Evolutionary conservation across 352 stramenopile species (phyloP).

Genomic region (Phytophthora brassicae): DNA sequence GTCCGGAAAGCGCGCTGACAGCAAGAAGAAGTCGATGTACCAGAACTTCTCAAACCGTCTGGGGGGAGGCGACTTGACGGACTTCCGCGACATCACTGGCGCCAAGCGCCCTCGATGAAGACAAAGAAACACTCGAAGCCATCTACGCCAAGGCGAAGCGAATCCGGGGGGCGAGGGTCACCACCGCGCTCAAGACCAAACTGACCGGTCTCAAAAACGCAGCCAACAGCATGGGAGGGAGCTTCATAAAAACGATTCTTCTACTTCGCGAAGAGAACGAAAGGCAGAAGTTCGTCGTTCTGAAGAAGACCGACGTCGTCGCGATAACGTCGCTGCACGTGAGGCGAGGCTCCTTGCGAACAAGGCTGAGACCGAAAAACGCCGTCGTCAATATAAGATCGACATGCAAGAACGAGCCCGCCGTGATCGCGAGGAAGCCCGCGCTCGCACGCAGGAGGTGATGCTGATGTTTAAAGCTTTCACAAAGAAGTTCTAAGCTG

Average conservation of each 20-base stretch:
- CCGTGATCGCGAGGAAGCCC: neutral
- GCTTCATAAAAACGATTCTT: constrained; percentile 1
- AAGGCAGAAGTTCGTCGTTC: neutral
- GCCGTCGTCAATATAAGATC: neutral
- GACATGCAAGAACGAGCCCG: neutral
- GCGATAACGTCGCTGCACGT: neutral
- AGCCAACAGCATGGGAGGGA: neutral
- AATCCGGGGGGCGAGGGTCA: neutral
- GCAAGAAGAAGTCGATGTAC: neutral
- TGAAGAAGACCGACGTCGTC: neutral
- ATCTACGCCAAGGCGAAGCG: constrained; percentile 5
- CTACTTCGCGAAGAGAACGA: constrained; percentile 6
- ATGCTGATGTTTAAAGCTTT: neutral
- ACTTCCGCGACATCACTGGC: neutral
- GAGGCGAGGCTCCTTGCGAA: neutral
- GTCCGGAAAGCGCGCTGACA: neutral
- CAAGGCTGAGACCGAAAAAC: constrained; percentile 1
- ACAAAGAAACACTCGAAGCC: neutral
- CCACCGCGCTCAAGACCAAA: neutral
- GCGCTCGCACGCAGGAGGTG: neutral
- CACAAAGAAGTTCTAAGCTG: neutral
- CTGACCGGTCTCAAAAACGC: neutral
- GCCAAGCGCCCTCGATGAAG: neutral
- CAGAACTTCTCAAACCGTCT: neutral
- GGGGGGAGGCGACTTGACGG: neutral